Evolutionary conservation across 805 yeast genomes (phyloP).

Genomic region (Scheffersomyces amazonensis): DNA sequence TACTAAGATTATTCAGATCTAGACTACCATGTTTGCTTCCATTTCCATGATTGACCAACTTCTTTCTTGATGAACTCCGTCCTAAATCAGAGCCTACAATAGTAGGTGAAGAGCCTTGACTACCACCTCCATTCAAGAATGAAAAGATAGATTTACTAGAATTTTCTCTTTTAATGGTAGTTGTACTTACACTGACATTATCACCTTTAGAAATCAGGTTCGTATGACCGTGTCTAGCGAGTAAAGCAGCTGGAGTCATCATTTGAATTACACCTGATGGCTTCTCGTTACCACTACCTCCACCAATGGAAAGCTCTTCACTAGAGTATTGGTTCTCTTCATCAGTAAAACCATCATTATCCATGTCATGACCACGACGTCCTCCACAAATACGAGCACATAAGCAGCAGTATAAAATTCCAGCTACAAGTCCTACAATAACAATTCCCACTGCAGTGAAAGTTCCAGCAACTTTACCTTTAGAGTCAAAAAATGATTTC

Average conservation of each 20-base stretch:
- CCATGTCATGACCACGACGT: conserved; percentile 4
- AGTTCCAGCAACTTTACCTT: conserved; percentile 83
- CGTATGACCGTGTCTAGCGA: background rate
- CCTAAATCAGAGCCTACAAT: conserved; percentile 10
- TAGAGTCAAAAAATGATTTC: conserved; percentile 57
- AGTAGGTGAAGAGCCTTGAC: background rate
- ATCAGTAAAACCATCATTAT: conserved; percentile 29
- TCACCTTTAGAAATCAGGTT: no score
- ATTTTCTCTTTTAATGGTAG: conserved; percentile 26
- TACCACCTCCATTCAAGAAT: conserved; percentile 16
- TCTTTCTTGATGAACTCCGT: conserved; percentile 29
- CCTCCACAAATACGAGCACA: conserved; percentile 13
- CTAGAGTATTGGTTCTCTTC: conserved; percentile 38
- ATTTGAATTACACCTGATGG: conserved; percentile 1
- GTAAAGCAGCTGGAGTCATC: background rate
- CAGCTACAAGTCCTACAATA: conserved; percentile 40
- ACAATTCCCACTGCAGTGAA: conserved; percentile 78
- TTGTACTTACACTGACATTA: conserved; percentile 5
- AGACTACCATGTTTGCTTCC: conserved; percentile 4
- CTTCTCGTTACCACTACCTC: no score
- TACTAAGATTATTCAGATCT: conserved; percentile 8
- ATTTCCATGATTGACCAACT: conserved; percentile 16
- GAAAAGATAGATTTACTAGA: conserved; percentile 33
- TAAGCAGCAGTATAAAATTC: conserved; percentile 40
- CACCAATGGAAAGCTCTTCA: conserved; percentile 23